Base-by-base conservation (phyloP, 2,329 filamentous ascomycete genomes). In the Stagonosporopsis cucurbitacearum region DNA sequence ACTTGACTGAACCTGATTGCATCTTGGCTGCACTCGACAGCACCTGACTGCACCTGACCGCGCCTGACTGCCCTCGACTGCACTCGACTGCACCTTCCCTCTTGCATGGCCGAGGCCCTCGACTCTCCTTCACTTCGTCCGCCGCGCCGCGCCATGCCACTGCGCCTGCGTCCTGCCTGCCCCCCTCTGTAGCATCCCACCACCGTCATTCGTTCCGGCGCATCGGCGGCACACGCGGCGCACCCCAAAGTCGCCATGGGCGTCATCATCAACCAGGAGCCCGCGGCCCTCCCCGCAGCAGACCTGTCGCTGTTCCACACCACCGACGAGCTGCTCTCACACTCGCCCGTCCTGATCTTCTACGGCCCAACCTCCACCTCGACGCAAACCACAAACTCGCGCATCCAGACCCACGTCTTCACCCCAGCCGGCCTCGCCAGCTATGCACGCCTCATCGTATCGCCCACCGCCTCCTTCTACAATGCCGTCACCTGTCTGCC, bases 381-480 rank as follows among this genome's bases (percentile, higher is more conserved):
- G 69, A 96, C 96, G 78, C 90, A 89, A 64, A 86, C 88, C 70
- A 96, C 92, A 78, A 94, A 90, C 78, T 97, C 94, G 60, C 90
- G 95, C 76, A 93, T 98, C 65, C 94, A 98, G 80, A 86, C 95
- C 62, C 95, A 98, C 77, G 86, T 99, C 77, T 91, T 96, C 79
- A 91, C 90, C 58, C 87, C 92, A 2, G 93, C 92, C 62, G 95
- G 95, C 64, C 89, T 96, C 67, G 89, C 91, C 71, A 94, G 90
- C 66, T 99, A 94, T 74, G 88, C 91, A 57, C 91, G 94, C 68
- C 86, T 99, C 65, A 96, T 94, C 58, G 88, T 98, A 63, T 96
- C 94, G 22, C 95, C 95, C 40, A 96, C 90, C 70, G 96, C 94
- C 42, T 87, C 92, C 47, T 89, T 96, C 70, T 98, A 98, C 77